phyloP scores from a whole-genome alignment of 2,329 filamentous ascomycete species.

The Chaetomium sp. region DNA sequence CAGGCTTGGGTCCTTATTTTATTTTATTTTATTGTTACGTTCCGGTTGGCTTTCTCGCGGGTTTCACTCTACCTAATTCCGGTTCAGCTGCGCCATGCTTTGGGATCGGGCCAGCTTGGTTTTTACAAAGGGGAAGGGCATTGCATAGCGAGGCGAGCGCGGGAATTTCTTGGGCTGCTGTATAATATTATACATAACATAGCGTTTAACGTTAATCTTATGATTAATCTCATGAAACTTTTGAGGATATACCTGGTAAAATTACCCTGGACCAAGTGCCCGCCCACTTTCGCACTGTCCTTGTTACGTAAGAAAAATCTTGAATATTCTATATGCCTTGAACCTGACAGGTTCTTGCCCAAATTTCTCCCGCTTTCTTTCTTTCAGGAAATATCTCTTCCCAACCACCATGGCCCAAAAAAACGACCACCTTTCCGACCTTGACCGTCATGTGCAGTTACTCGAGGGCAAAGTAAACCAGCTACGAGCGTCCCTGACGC shows the following conservation, averaged over 20 bases:
- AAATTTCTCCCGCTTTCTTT: conserved; percentile 6
- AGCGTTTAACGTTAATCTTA: conserved; percentile 6
- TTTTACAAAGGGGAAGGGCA: neutral
- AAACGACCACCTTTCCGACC: conserved; percentile 60
- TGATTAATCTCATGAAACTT: neutral
- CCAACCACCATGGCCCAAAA: conserved; percentile 43
- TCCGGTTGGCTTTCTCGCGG: neutral
- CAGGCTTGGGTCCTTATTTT: neutral
- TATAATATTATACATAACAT: conserved; percentile 3
- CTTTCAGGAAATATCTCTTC: neutral
- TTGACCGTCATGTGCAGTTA: conserved; percentile 73
- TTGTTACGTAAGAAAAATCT: conserved; percentile 9
- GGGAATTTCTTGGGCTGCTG: conserved; percentile 2
- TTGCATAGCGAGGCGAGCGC: conserved; percentile 22
- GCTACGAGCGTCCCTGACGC: conserved; percentile 73
- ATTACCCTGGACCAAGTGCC: neutral
- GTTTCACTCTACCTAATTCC: neutral
- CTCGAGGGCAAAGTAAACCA: conserved; percentile 76
- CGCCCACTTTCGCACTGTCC: conserved; percentile 3
- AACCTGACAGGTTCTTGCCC: neutral
- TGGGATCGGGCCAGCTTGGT: neutral
- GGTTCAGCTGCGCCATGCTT: neutral
- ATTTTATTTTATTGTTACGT: neutral
- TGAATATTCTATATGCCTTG: neutral
- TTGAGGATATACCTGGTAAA: neutral